phyloP scores from a whole-genome alignment of 2,329 filamentous ascomycete genomes.

The Berkeleyomyces rouxiae region DNA sequence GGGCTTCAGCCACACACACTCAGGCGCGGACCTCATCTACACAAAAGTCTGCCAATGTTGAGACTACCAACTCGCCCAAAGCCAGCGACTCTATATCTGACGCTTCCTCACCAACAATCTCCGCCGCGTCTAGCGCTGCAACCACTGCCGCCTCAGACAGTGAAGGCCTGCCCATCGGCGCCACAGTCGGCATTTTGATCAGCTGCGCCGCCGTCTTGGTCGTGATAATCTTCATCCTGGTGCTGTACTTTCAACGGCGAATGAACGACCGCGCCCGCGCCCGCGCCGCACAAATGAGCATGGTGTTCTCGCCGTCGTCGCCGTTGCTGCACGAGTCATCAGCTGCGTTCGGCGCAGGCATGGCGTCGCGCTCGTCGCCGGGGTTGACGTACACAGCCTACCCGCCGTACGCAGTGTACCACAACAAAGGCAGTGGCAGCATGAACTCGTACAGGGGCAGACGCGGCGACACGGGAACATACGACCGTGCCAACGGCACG shows the following conservation, averaged over 20 bases:
- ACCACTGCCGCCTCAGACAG: not conserved
- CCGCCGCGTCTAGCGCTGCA: not conserved
- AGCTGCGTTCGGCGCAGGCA: not conserved
- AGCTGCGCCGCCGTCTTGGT: constrained; percentile 4
- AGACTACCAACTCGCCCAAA: not conserved
- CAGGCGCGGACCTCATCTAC: not conserved
- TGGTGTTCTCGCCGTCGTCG: not conserved
- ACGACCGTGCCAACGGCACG: not conserved
- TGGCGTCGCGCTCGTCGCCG: not conserved
- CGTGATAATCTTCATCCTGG: constrained; percentile 1
- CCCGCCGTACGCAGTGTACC: not conserved
- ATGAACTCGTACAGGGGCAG: not conserved
- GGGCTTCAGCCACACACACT: not conserved
- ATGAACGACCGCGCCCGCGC: not conserved
- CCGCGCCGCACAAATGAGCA: not conserved
- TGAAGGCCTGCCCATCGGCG: constrained; percentile 4
- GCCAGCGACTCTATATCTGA: not conserved
- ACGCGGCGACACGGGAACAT: too few species aligned
- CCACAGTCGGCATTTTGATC: constrained; percentile 8
- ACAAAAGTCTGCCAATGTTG: not conserved
- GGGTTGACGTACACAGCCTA: not conserved
- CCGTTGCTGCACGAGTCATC: not conserved
- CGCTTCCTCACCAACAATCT: not conserved
- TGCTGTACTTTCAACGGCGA: constrained; percentile 4
- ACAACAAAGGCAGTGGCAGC: not conserved